Conservation (phyloP, 306 rosid species). For the Malus asiatica region DNA sequence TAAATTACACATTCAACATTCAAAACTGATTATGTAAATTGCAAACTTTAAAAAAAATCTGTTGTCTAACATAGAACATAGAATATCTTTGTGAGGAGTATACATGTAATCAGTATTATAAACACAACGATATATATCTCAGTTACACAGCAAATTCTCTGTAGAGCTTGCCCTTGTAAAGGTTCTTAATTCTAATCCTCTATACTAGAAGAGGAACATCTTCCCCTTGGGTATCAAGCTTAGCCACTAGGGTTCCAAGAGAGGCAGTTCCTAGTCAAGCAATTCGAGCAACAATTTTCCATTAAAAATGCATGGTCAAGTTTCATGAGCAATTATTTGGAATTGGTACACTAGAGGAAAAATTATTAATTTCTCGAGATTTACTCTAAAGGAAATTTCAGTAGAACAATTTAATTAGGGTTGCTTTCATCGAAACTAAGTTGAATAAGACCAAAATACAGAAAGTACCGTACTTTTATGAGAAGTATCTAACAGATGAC, state of each 20-base stretch:
- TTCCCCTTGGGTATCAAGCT: background rate
- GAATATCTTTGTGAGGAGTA: too few relatives aligned
- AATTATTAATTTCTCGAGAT: too few relatives aligned
- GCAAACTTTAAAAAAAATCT: background rate
- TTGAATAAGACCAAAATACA: too few relatives aligned
- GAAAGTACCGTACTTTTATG: too few relatives aligned
- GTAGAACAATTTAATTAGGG: too few relatives aligned
- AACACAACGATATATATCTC: too few relatives aligned
- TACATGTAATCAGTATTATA: too few relatives aligned
- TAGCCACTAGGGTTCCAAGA: background rate
- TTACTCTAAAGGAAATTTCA: too few relatives aligned
- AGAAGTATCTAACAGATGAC: too few relatives aligned
- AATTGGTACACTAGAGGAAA: background rate
- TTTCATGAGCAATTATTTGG: background rate
- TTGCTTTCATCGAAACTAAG: too few relatives aligned
- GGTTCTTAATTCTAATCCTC: background rate
- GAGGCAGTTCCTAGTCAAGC: background rate
- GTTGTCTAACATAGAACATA: too few relatives aligned
- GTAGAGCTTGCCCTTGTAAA: background rate
- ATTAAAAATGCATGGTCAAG: background rate
- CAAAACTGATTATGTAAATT: background rate
- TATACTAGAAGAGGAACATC: background rate
- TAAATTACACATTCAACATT: background rate
- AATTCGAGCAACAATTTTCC: background rate
- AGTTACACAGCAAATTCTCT: background rate